phyloP scores from a whole-genome alignment of 805 yeast genomes.

The Grigorovia humatica region DNA sequence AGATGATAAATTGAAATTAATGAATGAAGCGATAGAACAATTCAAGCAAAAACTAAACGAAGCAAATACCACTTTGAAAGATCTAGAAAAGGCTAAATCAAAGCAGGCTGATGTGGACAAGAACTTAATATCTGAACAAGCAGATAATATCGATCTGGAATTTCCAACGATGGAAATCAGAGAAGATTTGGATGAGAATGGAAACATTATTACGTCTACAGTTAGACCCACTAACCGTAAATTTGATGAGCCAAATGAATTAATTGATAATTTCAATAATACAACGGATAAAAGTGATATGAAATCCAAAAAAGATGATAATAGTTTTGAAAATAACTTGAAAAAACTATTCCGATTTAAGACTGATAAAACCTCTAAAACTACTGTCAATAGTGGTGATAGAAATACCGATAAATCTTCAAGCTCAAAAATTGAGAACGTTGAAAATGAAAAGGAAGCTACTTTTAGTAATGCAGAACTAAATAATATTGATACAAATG shows the following conservation, averaged over 20 bases:
- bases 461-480: neutral
- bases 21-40: constrained; percentile 33
- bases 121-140: neutral
- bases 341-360: neutral
- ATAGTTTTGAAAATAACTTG: constrained; percentile 9
- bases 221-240: constrained; percentile 30
- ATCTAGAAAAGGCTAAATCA: constrained; percentile 10
- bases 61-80: constrained; percentile 29
- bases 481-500: constrained; percentile 13
- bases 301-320: neutral
- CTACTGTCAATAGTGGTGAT: constrained; percentile 3
- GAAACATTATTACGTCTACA: constrained; percentile 43
- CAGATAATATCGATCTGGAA: constrained; percentile 19
- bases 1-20: constrained; percentile 16
- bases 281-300: neutral
- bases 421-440: neutral
- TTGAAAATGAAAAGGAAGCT: neutral
- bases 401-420: neutral
- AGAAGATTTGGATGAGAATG: constrained; percentile 82
- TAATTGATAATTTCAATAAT: neutral
- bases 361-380: neutral
- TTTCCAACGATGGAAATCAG: constrained; percentile 73
- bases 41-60: constrained; percentile 32
- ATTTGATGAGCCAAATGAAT: neutral
- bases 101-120: constrained; percentile 2